These are phyloP conservation scores for Lachnellula suecica DNA, from an alignment of 2,329 filamentous ascomycete genomes.

Conservation along the genomic window DNA sequence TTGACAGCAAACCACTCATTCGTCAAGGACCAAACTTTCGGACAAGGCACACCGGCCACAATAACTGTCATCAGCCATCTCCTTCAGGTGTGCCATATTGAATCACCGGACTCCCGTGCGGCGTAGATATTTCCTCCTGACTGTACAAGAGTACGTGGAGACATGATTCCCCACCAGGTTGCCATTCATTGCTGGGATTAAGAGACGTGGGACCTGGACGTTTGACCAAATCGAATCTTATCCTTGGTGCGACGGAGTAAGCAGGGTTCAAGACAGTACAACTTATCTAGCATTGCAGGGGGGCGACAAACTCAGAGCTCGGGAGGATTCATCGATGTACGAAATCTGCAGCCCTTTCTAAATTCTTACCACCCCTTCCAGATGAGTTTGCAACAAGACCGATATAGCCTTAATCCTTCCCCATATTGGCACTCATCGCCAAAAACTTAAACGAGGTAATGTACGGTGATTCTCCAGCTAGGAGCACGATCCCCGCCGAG, in stretches of 20 bases:
- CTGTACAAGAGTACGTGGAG: background rate
- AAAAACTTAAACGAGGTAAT: background rate
- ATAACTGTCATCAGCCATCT: slow-evolving; percentile 1
- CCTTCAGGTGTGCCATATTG: background rate
- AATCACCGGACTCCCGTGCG: slow-evolving; percentile 2
- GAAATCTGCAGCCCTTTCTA: slow-evolving; percentile 14
- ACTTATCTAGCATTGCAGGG: background rate
- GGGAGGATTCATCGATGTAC: slow-evolving; percentile 5
- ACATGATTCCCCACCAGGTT: background rate
- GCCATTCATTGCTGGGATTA: background rate
- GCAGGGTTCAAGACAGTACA: background rate
- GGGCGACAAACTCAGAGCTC: slow-evolving; percentile 1
- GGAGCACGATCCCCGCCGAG: slow-evolving; percentile 13
- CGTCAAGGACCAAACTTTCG: slow-evolving; percentile 2
- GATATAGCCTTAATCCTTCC: slow-evolving; percentile 22
- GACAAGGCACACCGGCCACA: background rate
- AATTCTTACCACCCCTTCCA: slow-evolving; percentile 10
- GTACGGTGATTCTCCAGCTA: background rate
- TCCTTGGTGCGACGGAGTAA: background rate
- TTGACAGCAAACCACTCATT: slow-evolving; percentile 8
- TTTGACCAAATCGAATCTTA: background rate
- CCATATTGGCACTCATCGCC: slow-evolving; percentile 10
- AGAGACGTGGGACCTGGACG: background rate
- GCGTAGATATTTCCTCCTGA: background rate
- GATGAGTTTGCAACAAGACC: background rate